Evolutionary conservation across 176 grass and related monocot species (phyloP).

Genomic region (Elaeis guineensis): DNA sequence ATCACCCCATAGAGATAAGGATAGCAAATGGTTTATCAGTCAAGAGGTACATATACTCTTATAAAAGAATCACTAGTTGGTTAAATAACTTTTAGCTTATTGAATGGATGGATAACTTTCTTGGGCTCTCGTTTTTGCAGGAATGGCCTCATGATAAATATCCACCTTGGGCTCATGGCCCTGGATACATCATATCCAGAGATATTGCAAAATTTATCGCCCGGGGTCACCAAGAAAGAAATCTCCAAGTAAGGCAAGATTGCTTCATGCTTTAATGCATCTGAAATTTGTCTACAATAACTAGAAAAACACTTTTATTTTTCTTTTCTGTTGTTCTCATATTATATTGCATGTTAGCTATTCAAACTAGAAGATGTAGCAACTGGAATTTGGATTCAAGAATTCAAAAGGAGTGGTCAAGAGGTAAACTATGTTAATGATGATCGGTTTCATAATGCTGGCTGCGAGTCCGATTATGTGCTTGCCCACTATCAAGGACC

Average conservation of each 20-base stretch:
- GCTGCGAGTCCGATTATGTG: slow-evolving; percentile 73
- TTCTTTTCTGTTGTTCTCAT: too few species aligned
- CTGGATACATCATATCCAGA: slow-evolving; percentile 78
- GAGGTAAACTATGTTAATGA: slow-evolving; percentile 61
- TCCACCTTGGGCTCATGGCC: slow-evolving; percentile 92
- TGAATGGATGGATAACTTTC: background rate
- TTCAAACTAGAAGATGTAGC: slow-evolving; percentile 97
- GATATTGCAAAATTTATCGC: slow-evolving; percentile 81
- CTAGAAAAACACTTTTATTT: too few species aligned
- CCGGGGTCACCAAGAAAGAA: slow-evolving; percentile 51
- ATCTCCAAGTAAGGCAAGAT: slow-evolving; percentile 49
- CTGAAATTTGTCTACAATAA: too few species aligned
- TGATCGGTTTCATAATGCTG: slow-evolving; percentile 69
- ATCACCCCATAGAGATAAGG: slow-evolving; percentile 67
- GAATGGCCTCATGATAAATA: slow-evolving; percentile 64
- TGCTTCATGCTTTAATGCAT: too few species aligned
- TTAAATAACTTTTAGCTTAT: background rate
- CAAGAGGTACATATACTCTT: slow-evolving; percentile 43
- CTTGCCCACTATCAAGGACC: slow-evolving; percentile 86
- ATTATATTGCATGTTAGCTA: slow-evolving; percentile 36
- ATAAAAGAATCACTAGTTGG: background rate
- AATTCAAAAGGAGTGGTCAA: slow-evolving; percentile 52
- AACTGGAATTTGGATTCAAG: slow-evolving; percentile 90
- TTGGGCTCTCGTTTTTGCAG: slow-evolving; percentile 11
- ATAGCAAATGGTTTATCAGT: slow-evolving; percentile 95